phyloP scores from a whole-genome alignment of 2,329 filamentous ascomycete genomes.

The Ramichloridium luteum region DNA sequence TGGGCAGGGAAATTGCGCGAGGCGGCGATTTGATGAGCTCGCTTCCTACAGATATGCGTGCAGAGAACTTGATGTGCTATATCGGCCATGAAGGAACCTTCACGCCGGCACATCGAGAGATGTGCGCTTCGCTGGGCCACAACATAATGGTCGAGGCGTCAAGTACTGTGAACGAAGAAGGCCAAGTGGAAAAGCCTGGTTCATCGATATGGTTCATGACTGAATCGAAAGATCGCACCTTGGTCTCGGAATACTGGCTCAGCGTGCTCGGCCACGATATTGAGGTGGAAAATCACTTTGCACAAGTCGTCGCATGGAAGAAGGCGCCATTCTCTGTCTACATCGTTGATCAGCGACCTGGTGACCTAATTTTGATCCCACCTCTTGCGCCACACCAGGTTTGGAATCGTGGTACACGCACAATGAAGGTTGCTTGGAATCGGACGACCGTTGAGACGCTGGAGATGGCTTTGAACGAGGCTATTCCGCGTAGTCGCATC shows the following conservation, averaged over 20 bases:
- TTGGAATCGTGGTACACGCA: slow-evolving; percentile 92
- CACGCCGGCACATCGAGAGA: slow-evolving; percentile 88
- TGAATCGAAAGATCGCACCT: slow-evolving; percentile 77
- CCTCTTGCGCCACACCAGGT: slow-evolving; percentile 92
- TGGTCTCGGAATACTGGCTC: slow-evolving; percentile 87
- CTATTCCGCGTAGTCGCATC: slow-evolving; percentile 73
- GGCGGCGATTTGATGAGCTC: slow-evolving; percentile 93
- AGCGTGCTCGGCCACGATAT: slow-evolving; percentile 91
- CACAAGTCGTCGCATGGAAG: slow-evolving; percentile 90
- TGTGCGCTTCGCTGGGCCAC: slow-evolving; percentile 91
- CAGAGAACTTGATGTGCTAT: slow-evolving; percentile 96
- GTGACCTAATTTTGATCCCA: slow-evolving; percentile 88
- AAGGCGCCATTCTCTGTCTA: slow-evolving; percentile 88
- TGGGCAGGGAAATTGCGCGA: slow-evolving; percentile 49
- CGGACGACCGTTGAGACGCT: slow-evolving; percentile 85
- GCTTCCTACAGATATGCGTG: slow-evolving; percentile 73
- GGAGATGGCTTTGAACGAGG: slow-evolving; percentile 72
- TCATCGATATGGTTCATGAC: slow-evolving; percentile 99
- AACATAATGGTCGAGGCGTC: slow-evolving; percentile 98
- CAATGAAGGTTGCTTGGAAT: slow-evolving; percentile 98
- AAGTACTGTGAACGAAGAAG: slow-evolving; percentile 47
- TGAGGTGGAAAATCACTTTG: slow-evolving; percentile 93
- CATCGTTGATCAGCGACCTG: slow-evolving; percentile 77
- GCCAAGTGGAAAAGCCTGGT: slow-evolving; percentile 60
- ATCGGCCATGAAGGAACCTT: slow-evolving; percentile 96